phyloP scores from a whole-genome alignment of 257 asterid species.

The Solanum raphanifolium region DNA sequence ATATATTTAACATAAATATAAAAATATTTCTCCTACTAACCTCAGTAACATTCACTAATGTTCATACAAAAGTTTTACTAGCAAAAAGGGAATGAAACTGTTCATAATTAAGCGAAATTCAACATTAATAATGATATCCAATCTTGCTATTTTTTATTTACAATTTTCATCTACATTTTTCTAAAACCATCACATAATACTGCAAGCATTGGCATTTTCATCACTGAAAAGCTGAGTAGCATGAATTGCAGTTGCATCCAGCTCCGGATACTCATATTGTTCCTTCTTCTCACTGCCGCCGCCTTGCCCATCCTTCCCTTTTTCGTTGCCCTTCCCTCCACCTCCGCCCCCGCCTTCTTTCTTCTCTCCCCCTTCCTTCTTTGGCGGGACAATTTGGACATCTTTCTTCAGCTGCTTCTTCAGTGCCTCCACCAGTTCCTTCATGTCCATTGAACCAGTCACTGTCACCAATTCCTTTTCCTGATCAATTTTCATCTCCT shows the following conservation, averaged over 20 bases:
- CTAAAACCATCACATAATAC: slow-evolving; percentile 13
- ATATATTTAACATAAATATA: not conserved
- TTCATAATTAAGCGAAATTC: not conserved
- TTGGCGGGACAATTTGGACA: slow-evolving; percentile 50
- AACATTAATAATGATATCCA: not conserved
- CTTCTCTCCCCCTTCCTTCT: slow-evolving; percentile 52
- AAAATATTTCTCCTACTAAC: not conserved
- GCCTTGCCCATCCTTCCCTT: not conserved
- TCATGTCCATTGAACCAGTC: slow-evolving; percentile 77
- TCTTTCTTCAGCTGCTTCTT: slow-evolving; percentile 54
- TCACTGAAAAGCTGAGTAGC: slow-evolving; percentile 32
- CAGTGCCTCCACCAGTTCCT: slow-evolving; percentile 42
- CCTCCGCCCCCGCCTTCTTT: slow-evolving; percentile 12
- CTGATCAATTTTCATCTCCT: slow-evolving; percentile 47
- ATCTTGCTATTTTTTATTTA: not conserved
- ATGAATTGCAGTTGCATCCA: not conserved
- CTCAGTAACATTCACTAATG: not conserved
- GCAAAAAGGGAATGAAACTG: not conserved
- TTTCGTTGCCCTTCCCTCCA: not conserved
- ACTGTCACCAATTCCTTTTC: slow-evolving; percentile 61
- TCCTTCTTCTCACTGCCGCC: slow-evolving; percentile 1
- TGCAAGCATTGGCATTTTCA: slow-evolving; percentile 39
- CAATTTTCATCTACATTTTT: not conserved
- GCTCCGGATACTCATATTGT: not conserved
- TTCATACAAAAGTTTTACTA: not conserved